Evolutionary conservation across 192 early-diverging fungal species (phyloP), one percentile per base, ranked within the genome.

Genomic region (Umbelopsis sp.): DNA sequence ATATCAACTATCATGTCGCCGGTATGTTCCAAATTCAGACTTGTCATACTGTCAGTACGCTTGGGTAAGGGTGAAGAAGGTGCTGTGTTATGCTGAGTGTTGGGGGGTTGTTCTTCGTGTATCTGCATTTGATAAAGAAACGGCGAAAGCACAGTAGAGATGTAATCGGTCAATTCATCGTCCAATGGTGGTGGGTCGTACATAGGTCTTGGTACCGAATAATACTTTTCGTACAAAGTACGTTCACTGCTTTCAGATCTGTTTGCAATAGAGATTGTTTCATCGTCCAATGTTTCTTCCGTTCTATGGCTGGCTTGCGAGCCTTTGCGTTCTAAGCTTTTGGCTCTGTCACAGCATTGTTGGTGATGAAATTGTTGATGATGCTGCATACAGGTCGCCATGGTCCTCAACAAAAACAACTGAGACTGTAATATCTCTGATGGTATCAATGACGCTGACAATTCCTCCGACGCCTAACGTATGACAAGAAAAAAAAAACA

Each of bases 331-430:
- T 62, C 56, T 34, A 62, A 34, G 17, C 10, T 32, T 20, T 22
- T 34, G 12, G n/a, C 12, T 34, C 29, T 31, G 4, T 62, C 56
- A 32, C 17, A 32, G 20, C 5, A 34, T 3, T 26, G 26, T 34
- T 62, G 56, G 26, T 62, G 56, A 3, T 62, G 26, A 5, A 17
- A 34, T 34, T 29, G 16, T 20, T 62, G 56, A 72, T 93, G 85
- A 70, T 88, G 89, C 45, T 92, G 89, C 89, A 94, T 91, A 77
- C 93, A 94, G 59, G 89, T 86, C 8, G 91, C 92, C 32, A 96
- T 74, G 34, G 96, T 82, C 52, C 91, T 86, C 66, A 95, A 84
- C n/a, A 96, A 79, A 75, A 94, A 93, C 16, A 94, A 81, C 77
- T 95, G 94, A 25, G 94, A 94, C 71, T 97, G 92, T 71, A 94